Evolutionary conservation across 2,329 filamentous ascomycete species (phyloP), one percentile per base, ranked within the genome.

Genomic region (Epichloe aotearoae): DNA sequence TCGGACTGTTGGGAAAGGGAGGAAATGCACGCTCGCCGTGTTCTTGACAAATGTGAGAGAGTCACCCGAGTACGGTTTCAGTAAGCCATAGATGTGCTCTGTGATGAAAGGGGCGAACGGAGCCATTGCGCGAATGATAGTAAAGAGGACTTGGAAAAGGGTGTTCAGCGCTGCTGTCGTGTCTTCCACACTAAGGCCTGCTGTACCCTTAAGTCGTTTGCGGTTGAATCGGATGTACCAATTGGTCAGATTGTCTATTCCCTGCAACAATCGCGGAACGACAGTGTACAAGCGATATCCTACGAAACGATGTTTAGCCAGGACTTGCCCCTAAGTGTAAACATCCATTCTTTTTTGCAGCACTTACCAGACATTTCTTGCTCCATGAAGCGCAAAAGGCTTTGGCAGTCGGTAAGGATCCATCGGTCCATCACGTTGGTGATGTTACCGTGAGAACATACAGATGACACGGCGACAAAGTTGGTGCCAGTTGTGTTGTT

Each of bases 171-270:
- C 88, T 60, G 90, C 84, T 42, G 83, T 72, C 11, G 88, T 93
- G 63, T 95, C 88, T 14, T 86, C 77, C 78, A 61, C 87, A 20
- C 34, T 19, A 3, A 47, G 36, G 8, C 46, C 46, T 11, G 46
- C 36, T 15, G 36, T 86, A 50, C 88, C 88, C 79, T 93, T 94
- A 56, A 93, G 72, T 49, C 88, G 80, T 66, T 85, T 85, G 45
- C 88, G 78, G 71, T 93, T 93, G 74, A 93, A 90, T 51, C 87
- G 79, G 64, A 94, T 94, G 70, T 93, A 94, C 88, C 87, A 94
- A 68, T 95, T 94, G 8, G 88, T 93, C 17, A 84, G 84, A 67
- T 90, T 86, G 61, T 94, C 88, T 57, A 94, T 90, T 62, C 90
- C 74, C 51, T 75, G 75, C 19, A 90, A 74, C 53, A 94, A 70